phyloP scores from a whole-genome alignment of 2,329 filamentous ascomycete genomes.

The Verticillium tricorpus region DNA sequence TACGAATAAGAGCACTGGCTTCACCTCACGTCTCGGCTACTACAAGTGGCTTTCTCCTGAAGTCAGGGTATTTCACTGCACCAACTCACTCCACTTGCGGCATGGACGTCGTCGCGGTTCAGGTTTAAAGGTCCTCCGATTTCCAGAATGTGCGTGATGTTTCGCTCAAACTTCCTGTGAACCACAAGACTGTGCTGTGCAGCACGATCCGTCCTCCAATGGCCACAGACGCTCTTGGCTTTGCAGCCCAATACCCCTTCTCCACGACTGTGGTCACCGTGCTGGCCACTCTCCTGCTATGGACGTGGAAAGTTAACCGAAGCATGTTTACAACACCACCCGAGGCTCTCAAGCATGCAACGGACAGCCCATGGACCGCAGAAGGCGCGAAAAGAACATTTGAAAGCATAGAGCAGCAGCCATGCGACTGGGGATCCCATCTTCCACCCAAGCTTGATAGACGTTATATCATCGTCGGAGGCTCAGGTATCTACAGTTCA shows the following conservation, averaged over 20 bases:
- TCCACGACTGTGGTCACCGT: neutral
- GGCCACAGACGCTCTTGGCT: neutral
- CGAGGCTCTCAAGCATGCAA: slow-evolving; percentile 20
- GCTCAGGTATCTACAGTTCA: slow-evolving; percentile 32
- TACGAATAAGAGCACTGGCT: neutral
- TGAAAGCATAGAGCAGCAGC: slow-evolving; percentile 26
- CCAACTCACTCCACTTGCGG: neutral
- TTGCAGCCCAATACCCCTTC: neutral
- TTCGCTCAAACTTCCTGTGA: neutral
- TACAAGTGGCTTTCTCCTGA: too few species aligned
- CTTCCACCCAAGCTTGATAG: slow-evolving; percentile 35
- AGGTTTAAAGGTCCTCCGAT: neutral
- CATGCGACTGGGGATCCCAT: slow-evolving; percentile 31
- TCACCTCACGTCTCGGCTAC: too few species aligned
- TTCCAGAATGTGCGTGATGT: neutral
- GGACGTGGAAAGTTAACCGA: slow-evolving; percentile 31
- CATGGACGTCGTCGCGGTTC: neutral
- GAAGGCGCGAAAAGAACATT: slow-evolving; percentile 29
- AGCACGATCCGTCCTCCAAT: neutral
- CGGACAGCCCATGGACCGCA: slow-evolving; percentile 29
- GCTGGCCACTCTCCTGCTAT: slow-evolving; percentile 16
- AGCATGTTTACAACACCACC: slow-evolving; percentile 30
- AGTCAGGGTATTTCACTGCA: neutral
- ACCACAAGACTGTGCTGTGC: neutral
- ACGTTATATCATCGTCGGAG: slow-evolving; percentile 40